Base-by-base conservation (phyloP, 305 asterid genomes). In the Fraxinus dipetala region DNA sequence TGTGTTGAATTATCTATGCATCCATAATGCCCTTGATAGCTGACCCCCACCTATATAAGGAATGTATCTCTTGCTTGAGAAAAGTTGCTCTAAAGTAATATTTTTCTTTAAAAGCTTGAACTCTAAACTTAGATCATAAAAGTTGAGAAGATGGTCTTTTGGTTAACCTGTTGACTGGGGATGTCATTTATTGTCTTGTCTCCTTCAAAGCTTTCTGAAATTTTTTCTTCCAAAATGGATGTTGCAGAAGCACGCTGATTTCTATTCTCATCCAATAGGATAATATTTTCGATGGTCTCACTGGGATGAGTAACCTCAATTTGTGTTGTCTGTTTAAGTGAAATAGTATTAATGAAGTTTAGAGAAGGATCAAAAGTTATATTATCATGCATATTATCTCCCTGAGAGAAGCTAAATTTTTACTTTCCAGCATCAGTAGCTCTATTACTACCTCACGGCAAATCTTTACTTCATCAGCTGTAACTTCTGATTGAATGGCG, bases 321-420 rank as follows among this genome's bases (percentile, higher is more conserved):
- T 43, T 84, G 69, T 61, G 72, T 79, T 36, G 72, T 84, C 89
- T 86, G 77, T 63, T 79, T 26, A 31, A 63, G 28, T 72, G 38
- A n/a, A n/a, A n/a, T n/a, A n/a, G n/a, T n/a, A n/a, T 48, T 67
- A 61, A 26, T 40, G 4, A 78, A 35, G 43, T 78, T 72, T 43
- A 51, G 72, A 34, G n/a, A 43, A 59, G 48, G 76, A 4, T 63
- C 13, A 75, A 61, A 75, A 14, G 34, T 56, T 76, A 11, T 10
- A 59, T 20, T 5, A 59, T 20, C 69, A 59, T 18, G 28, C 30
- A 20, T 59, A 59, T 6, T 59, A 20, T 18, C 13, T 59, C 69
- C 69, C 20, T 10, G 24, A 72, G 76, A 32, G 26, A 72, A 72
- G 69, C 22, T 72, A 72, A 76, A 51, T 38, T 76, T n/a, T 32